These are phyloP conservation scores for Solanum hybrid DNA, from an alignment of 305 asterid genomes.

Conservation along the genomic window DNA sequence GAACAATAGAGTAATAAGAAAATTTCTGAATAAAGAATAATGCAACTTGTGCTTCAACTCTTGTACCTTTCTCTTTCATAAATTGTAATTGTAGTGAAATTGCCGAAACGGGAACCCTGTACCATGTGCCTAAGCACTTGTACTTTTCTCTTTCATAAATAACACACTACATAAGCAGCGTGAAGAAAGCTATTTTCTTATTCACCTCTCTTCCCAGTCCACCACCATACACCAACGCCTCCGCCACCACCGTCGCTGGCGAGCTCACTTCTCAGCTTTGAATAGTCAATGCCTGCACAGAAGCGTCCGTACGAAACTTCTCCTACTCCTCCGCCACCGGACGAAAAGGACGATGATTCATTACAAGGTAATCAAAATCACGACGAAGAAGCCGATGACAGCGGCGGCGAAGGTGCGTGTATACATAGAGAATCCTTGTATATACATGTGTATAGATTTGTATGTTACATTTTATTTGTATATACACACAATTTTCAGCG, in stretches of 20 bases:
- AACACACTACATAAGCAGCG: slow-evolving; percentile 7
- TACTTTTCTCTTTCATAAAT: background rate
- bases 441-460: background rate
- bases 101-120: background rate
- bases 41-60: background rate
- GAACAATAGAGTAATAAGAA: background rate
- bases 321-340: slow-evolving; percentile 24
- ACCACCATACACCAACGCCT: slow-evolving; percentile 27
- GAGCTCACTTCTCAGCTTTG: slow-evolving; percentile 27
- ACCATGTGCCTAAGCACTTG: background rate
- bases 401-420: slow-evolving; percentile 26
- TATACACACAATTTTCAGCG: slow-evolving; percentile 5
- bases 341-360: slow-evolving; percentile 33
- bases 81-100: background rate
- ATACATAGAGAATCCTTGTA: background rate
- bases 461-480: slow-evolving; percentile 22
- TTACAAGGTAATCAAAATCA: slow-evolving; percentile 39
- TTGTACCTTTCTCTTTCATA: background rate
- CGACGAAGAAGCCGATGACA: slow-evolving; percentile 25
- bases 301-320: slow-evolving; percentile 44
- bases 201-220: slow-evolving; percentile 37
- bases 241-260: slow-evolving; percentile 23
- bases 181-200: slow-evolving; percentile 1
- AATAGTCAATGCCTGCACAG: slow-evolving; percentile 62
- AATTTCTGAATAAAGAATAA: background rate